These are phyloP conservation scores for Corylus heterophylla DNA, from an alignment of 306 rosid species.

Conservation along the genomic window DNA sequence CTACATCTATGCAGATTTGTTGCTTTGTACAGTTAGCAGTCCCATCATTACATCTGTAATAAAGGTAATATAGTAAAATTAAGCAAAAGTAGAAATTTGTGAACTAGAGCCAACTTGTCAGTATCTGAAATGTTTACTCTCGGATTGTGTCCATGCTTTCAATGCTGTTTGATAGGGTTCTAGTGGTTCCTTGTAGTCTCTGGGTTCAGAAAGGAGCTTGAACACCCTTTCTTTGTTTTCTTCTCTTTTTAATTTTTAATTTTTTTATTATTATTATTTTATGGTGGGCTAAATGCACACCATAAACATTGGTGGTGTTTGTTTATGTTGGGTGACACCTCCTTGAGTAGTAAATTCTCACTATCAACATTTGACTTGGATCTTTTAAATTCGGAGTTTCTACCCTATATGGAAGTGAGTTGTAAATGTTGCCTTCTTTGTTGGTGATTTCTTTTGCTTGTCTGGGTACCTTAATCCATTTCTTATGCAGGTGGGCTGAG, in stretches of 20 bases:
- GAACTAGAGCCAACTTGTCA: not conserved
- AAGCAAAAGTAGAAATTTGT: not conserved
- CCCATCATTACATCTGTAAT: not conserved
- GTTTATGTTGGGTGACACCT: not conserved
- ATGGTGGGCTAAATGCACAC: not conserved
- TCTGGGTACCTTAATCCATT: conserved; percentile 8
- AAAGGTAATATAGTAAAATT: not conserved
- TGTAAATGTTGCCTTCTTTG: not conserved
- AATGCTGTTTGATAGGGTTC: not conserved
- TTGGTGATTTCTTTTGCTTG: not conserved
- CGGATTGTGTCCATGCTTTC: not conserved
- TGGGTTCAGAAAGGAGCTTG: not conserved
- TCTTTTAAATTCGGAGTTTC: not conserved
- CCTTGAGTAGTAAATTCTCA: not conserved
- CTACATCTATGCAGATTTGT: not conserved
- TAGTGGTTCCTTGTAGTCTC: not conserved
- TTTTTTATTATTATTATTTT: no score
- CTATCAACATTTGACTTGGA: not conserved
- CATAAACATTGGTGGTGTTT: conserved; percentile 22
- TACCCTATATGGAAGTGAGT: not conserved
- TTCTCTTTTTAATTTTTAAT: not conserved
- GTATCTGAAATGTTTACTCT: not conserved
- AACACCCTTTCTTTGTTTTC: no score
- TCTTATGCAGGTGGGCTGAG: conserved; percentile 89
- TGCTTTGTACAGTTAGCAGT: not conserved